phyloP scores from a whole-genome alignment of 257 asterid genomes.

The Ballota nigra region DNA sequence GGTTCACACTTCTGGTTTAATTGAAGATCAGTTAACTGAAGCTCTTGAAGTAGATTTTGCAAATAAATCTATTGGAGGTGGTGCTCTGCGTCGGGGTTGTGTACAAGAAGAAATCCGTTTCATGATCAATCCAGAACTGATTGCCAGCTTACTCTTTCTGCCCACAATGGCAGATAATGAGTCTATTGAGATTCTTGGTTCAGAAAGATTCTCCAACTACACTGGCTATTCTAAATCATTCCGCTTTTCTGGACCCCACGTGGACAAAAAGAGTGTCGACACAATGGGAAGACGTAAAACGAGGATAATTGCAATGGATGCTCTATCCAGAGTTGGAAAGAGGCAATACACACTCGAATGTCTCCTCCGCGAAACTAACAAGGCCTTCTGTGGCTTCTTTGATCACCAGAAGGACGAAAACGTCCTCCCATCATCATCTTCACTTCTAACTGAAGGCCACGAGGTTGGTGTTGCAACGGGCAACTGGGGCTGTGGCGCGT shows the following conservation, averaged over 20 bases:
- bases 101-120: constrained; percentile 97
- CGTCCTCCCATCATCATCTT: not conserved
- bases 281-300: constrained; percentile 63
- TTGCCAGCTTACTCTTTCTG: constrained; percentile 69
- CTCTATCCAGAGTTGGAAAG: constrained; percentile 65
- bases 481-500: constrained; percentile 98
- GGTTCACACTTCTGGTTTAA: constrained; percentile 63
- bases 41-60: constrained; percentile 95
- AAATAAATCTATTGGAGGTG: constrained; percentile 84
- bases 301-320: constrained; percentile 83
- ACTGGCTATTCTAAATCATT: constrained; percentile 87
- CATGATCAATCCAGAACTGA: constrained; percentile 91
- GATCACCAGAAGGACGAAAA: constrained; percentile 38
- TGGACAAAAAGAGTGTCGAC: constrained; percentile 57
- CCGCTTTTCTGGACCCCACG: constrained; percentile 59
- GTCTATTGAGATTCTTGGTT: constrained; percentile 84
- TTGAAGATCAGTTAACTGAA: constrained; percentile 68
- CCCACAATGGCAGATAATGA: constrained; percentile 82
- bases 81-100: constrained; percentile 81
- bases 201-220: constrained; percentile 88
- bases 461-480: constrained; percentile 81
- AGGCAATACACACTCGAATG: constrained; percentile 52
- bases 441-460: constrained; percentile 7
- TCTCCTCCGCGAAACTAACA: constrained; percentile 81
- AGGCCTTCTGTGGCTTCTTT: constrained; percentile 80